Base-by-base conservation (phyloP, 2,329 filamentous ascomycete species). In the Didymella pomorum region DNA sequence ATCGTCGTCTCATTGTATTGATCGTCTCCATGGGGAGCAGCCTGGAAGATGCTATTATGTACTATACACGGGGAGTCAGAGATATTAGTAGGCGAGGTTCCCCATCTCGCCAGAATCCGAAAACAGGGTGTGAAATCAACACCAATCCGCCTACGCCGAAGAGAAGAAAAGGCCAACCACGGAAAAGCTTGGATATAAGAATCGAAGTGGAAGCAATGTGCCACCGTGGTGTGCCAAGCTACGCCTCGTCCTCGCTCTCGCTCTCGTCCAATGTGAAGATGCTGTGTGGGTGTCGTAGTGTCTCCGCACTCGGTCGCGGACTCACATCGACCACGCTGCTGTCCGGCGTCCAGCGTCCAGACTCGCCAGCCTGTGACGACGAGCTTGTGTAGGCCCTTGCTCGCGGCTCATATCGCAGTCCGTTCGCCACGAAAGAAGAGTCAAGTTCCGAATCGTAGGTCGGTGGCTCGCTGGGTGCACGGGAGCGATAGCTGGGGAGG, bases 401-500 rank as follows among this genome's bases (percentile, higher is more conserved):
- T 50, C 52, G 68, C 5, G 75, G 71, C 0, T 69, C 73, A 62
- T 79, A 81, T 23, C 69, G 66, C 16, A 72, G 81, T 3, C 79
- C 80, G 58, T 82, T 77, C 7, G 76, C 74, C 1, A 81, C 75
- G 1, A 37, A 44, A 10, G 42, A n/a, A 23, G 73, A 58, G 14
- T 76, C 75, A 6, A 71, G 71, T 20, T 79, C 74, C 12, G 77
- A 73, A n/a, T 78, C 76, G 63, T 82, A 81, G 8, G 71, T 72
- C 4, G 80, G 80, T 5, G 79, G 79, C 29, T 68, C 68, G 56
- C 72, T 64, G 43, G 76, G 67, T 2, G 70, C 56, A 21, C 70
- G 77, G 1, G 79, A 81, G 23, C 75, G 75, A 64, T 82, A 82
- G 55, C 78, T 79, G 5, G 81, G 81, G 4, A 82, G 68, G 42